phyloP scores from a whole-genome alignment of 2,329 filamentous ascomycete species.

The Botrytis sinoallii region DNA sequence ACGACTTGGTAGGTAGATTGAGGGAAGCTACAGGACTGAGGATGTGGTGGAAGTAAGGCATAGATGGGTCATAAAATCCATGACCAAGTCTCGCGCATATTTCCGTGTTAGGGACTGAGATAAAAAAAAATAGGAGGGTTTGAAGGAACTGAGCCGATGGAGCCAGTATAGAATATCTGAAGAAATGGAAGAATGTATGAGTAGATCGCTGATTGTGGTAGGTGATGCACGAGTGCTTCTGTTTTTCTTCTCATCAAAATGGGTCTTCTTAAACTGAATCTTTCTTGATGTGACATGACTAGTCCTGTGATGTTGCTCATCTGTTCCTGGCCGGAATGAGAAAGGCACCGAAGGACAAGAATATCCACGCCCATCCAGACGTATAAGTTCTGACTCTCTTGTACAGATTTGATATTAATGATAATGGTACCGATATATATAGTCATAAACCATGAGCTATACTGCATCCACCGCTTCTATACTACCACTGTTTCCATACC shows the following conservation, averaged over 20 bases:
- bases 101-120: slow-evolving; percentile 21
- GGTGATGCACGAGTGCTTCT: not conserved
- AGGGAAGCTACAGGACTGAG: no score
- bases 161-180: slow-evolving; percentile 27
- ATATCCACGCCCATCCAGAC: not conserved
- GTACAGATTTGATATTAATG: not conserved
- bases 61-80: slow-evolving; percentile 31
- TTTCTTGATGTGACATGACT: not conserved
- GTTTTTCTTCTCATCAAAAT: not conserved
- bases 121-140: slow-evolving; percentile 21
- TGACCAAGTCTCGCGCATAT: slow-evolving; percentile 26
- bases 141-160: slow-evolving; percentile 28
- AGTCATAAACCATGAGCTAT: slow-evolving; percentile 30
- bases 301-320: not conserved
- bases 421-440: slow-evolving; percentile 24
- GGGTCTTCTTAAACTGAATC: not conserved
- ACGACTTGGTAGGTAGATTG: no score
- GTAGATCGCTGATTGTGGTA: not conserved
- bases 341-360: not conserved
- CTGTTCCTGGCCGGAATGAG: not conserved
- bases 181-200: slow-evolving; percentile 27
- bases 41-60: slow-evolving; percentile 8
- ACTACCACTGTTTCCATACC: no score
- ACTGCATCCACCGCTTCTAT: not conserved
- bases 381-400: not conserved